Evolutionary conservation across 306 rosid species (phyloP), one percentile per base, ranked within the genome.

Genomic region (Acacia confusa): DNA sequence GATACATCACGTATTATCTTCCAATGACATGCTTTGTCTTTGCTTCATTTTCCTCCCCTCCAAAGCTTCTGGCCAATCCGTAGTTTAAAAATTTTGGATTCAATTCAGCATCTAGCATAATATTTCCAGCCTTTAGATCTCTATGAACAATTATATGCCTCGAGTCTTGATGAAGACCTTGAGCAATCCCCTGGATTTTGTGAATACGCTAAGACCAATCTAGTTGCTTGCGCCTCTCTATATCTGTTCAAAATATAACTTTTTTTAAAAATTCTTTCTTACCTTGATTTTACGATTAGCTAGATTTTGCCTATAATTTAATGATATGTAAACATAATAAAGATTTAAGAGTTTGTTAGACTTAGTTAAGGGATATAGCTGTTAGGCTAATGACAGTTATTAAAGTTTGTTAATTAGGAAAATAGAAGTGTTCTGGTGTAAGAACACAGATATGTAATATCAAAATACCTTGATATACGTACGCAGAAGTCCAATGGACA

Each of bases 181-280:
- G n/a, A 16, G 6, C 55, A 48, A 48, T 48, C 20, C 55, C 20
- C n/a, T 48, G 4, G 3, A 16, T 48, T 48, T 4, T 48, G 7
- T 16, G 19, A 4, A 14, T 48, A 48, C 20, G 55, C 19, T 16
- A 4, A 16, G 55, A 48, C 55, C n/a, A 48, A 48, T 48, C 20
- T 48, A 48, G n/a, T 13, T 13, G n/a, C 53, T 4, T 67, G 47
- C 66, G 3, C 71, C 57, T 81, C 7, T 61, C 57, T 65, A 57
- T 40, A 85, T 81, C 78, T 81, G 70, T 55, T 73, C 76, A 68
- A 28, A 32, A 82, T 5, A 34, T 43, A 22, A 9, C 52, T 69
- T 69, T 52, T 50, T 17, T 50, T 17, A 65, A n/a, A 30, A 65
- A n/a, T 1, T 55, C 67, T 50, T 36, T 52, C 24, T 50, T 38